Conservation (phyloP, 352 stramenopile species). For the Plasmopara muralis region DNA sequence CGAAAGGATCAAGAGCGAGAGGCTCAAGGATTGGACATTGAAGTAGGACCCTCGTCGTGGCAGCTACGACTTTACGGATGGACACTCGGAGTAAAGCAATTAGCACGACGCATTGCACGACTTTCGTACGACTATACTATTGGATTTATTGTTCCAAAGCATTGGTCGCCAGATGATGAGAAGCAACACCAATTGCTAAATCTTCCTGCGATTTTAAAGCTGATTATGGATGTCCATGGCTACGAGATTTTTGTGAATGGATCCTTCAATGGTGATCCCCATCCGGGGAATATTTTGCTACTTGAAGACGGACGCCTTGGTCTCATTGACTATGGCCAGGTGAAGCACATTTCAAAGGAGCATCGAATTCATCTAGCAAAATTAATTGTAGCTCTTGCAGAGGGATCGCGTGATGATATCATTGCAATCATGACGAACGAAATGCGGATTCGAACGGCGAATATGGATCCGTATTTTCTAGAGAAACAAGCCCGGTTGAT, state of each 20-base stretch:
- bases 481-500: conserved; percentile 80
- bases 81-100: conserved; percentile 36
- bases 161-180: conserved; percentile 31
- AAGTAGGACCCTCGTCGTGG: conserved; percentile 53
- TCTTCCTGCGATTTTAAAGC: conserved; percentile 74
- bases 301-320: conserved; percentile 84
- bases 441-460: conserved; percentile 67
- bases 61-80: conserved; percentile 49
- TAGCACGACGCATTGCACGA: conserved; percentile 31
- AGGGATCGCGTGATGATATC: conserved; percentile 66
- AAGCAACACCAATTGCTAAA: conserved; percentile 61
- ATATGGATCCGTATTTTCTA: conserved; percentile 77
- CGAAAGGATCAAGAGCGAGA: conserved; percentile 61
- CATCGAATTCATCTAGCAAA: conserved; percentile 67
- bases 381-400: conserved; percentile 77
- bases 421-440: conserved; percentile 67
- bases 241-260: conserved; percentile 91
- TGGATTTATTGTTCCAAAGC: conserved; percentile 59
- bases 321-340: conserved; percentile 90
- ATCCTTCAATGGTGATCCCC: conserved; percentile 89
- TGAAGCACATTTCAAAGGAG: conserved; percentile 76
- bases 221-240: conserved; percentile 86
- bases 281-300: conserved; percentile 89
- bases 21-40: conserved; percentile 58
- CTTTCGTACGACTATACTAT: conserved; percentile 80